Conservation (phyloP, 2,329 filamentous ascomycete genomes). For the Fusarium subtropicale region DNA sequence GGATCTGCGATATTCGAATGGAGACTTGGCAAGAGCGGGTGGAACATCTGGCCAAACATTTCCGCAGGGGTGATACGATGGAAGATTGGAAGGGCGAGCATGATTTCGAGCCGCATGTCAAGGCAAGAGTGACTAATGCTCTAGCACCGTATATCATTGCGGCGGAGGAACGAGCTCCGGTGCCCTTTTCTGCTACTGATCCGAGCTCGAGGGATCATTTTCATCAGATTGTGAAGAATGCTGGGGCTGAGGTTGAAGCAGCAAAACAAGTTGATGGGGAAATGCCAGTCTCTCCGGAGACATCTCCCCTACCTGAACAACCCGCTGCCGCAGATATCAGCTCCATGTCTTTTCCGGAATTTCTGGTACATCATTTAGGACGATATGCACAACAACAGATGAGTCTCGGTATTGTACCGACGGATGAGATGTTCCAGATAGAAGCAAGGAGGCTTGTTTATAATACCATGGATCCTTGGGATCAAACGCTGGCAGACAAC, state of each 20-base stretch:
- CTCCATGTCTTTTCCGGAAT: conserved; percentile 27
- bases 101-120: conserved; percentile 42
- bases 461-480: conserved; percentile 41
- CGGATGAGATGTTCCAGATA: conserved; percentile 46
- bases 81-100: conserved; percentile 48
- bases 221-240: conserved; percentile 27
- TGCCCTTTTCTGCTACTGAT: conserved; percentile 48
- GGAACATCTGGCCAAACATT: conserved; percentile 48
- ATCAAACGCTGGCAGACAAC: conserved; percentile 49
- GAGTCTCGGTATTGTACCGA: conserved; percentile 36
- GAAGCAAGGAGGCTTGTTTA: conserved; percentile 46
- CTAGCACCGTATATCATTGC: conserved; percentile 47
- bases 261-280: accelerated
- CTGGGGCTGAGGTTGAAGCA: background rate
- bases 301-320: background rate
- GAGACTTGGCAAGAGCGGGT: conserved; percentile 45
- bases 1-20: conserved; percentile 46
- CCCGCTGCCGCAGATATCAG: background rate
- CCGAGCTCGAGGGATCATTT: conserved; percentile 40
- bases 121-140: conserved; percentile 39
- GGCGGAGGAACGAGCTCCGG: conserved; percentile 33
- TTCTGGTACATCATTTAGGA: conserved; percentile 36
- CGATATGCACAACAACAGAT: conserved; percentile 43
- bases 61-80: conserved; percentile 46
- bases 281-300: background rate